These are phyloP conservation scores for Magnolia changhungtana DNA, from an alignment of 164 flowering plant genomes.

Conservation along the genomic window DNA sequence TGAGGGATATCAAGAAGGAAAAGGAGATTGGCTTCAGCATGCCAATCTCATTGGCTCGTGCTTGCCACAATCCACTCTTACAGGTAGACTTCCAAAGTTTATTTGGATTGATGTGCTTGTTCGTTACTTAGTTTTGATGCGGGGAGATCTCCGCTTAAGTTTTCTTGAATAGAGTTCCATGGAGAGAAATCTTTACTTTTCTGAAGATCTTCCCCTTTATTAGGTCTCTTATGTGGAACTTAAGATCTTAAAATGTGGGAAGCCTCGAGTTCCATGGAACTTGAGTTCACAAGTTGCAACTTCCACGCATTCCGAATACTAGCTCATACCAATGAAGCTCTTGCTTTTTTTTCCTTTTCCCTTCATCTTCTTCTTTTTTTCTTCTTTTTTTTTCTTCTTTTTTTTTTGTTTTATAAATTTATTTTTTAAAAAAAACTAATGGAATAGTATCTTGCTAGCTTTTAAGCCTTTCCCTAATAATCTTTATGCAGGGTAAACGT, in stretches of 20 bases:
- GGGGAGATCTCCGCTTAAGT: no score
- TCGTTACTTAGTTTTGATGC: background rate
- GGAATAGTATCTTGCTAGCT: no score
- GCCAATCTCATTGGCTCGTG: slow-evolving; percentile 69
- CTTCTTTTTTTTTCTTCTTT: background rate
- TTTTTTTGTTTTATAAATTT: background rate
- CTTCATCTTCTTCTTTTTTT: background rate
- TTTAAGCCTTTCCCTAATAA: no score
- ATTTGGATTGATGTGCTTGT: background rate
- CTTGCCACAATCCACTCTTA: slow-evolving; percentile 67
- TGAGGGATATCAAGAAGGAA: slow-evolving; percentile 83
- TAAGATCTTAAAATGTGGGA: background rate
- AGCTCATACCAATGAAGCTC: background rate
- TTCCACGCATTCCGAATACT: background rate
- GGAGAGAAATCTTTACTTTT: background rate
- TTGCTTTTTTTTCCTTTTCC: background rate
- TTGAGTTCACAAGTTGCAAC: no score
- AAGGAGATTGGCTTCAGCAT: slow-evolving; percentile 83
- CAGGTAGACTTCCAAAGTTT: slow-evolving; percentile 32
- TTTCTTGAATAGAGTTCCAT: background rate
- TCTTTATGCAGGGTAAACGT: slow-evolving; percentile 58
- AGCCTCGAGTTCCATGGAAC: no score
- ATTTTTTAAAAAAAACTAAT: background rate
- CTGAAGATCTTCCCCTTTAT: background rate
- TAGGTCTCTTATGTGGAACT: background rate